Evolutionary conservation across 768 basidiomycete species (phyloP), one percentile per base, ranked within the genome.

Genomic region (Phaffia tasmanica): DNA sequence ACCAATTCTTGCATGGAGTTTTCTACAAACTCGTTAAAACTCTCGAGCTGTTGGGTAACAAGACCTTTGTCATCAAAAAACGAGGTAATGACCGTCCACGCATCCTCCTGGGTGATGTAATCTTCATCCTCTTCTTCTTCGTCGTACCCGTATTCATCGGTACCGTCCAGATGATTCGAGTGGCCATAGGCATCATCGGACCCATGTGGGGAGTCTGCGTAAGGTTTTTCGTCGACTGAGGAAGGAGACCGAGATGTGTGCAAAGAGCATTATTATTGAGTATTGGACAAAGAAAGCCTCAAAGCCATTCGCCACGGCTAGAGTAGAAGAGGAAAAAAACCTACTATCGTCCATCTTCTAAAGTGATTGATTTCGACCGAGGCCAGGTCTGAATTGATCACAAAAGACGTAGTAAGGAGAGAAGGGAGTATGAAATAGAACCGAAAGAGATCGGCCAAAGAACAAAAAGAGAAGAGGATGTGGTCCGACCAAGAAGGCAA

Each of bases 1-100:
- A 99, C 93, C 29, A 99, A 82, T 76, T 98, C 95, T 78, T 98
- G 94, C 92, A 99, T 95, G 18, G 92, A 97, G 72, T 97, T 97
- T 75, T 97, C 91, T 46, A 99, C 89, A 73, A 98, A 99, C 78
- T 98, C 94, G 75, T 99, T 92, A 77, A 94, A 99, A 15, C 89
- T 93, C 79, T 94, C 92, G 63, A 98, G 84, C 76, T 99, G 95
- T 75, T 99, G 95, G 57, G 90, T 84, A 62, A 98, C 95, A 69
- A 99, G 86, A 78, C 94, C 94, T 77, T 94, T 95, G 76, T 91
- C 88, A 70, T 90, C 86, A 76, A 99, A 98, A 80, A 94, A 99
- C 73, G 89, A 86, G 70, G 89, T 87, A 72, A 98, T 97, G 74
- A 99, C 86, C n/a, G 72, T 73, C 76, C 76, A 77, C 27, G 74